These are phyloP conservation scores for Rhynchosporium graminicola DNA, from an alignment of 2,329 filamentous ascomycete species.

Conservation along the genomic window DNA sequence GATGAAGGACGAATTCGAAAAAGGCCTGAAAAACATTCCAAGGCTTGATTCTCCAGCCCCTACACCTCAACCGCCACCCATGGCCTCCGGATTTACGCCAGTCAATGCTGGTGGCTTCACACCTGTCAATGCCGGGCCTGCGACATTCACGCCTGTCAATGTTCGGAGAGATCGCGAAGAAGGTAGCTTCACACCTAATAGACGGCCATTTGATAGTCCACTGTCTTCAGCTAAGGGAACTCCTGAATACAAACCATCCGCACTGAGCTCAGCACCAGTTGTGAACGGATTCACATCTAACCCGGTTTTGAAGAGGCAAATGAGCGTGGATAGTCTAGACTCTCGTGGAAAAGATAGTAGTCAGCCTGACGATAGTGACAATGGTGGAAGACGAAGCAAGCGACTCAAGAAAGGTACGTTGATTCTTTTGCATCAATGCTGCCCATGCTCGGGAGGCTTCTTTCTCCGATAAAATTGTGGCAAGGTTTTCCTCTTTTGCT, in stretches of 20 bases:
- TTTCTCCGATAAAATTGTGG: conserved; percentile 22
- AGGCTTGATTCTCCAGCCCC: conserved; percentile 37
- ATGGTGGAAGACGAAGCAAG: conserved; percentile 81
- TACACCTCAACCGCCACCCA: conserved; percentile 30
- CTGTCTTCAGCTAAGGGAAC: conserved; percentile 64
- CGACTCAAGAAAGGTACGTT: conserved; percentile 82
- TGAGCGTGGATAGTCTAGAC: conserved; percentile 57
- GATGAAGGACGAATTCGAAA: conserved; percentile 44
- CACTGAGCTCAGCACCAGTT: conserved; percentile 51
- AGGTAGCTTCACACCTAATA: conserved; percentile 55
- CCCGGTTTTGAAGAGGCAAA: conserved; percentile 70
- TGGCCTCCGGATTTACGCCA: conserved; percentile 43
- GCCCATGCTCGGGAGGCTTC: conserved; percentile 6
- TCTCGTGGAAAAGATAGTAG: conserved; percentile 37
- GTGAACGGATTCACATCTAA: conserved; percentile 53
- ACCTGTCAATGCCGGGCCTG: conserved; percentile 58
- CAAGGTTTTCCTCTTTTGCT: conserved; percentile 30
- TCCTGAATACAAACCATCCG: conserved; percentile 61
- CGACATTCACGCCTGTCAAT: conserved; percentile 58
- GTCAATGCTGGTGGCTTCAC: conserved; percentile 60
- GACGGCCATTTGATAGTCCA: conserved; percentile 59
- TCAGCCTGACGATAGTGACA: conserved; percentile 53
- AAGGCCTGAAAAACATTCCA: conserved; percentile 41
- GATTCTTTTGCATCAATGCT: conserved; percentile 15
- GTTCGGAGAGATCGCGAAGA: conserved; percentile 47